Base-by-base conservation (phyloP, 164 flowering plant species). In the Paratinospora sagittata region DNA sequence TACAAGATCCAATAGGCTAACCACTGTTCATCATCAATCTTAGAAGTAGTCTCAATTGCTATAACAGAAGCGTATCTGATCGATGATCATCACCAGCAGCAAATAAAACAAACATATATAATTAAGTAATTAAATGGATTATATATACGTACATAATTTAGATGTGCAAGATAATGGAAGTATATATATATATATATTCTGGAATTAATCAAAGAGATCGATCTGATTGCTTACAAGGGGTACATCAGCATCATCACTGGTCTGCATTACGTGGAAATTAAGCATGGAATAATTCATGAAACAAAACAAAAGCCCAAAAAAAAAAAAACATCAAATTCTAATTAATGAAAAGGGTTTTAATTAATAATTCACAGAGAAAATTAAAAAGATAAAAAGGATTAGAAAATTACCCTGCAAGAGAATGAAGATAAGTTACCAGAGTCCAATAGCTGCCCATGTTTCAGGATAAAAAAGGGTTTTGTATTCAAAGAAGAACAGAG, bases 1-100 rank as follows among this genome's bases (percentile, higher is more conserved):
- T 95, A 95, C 7, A 92, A 34, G 72, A 95, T 95, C 99, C 99
- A 95, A 71, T 95, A 95, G 30, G 99, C 97, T 69, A 95, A 86
- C 99, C 99, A 95, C 76, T 95, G 99, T 74, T 95, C 91, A 76
- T 95, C 99, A 60, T 92, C 99, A 49, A 82, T 58, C 71, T 89
- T 95, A 3, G 93, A 78, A 11, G 96, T 71, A 82, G 87, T 91
- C 79, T 95, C 99, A 36, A 95, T 87, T 3, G 99, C 99, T 43
- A 85, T 49, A 26, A 95, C 86, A 3, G 99, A 92, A 3, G 99
- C 99, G 79, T 87, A 90, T 71, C 98, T 93, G 34, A 57, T n/a
- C 36, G 27, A 65, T 12, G 23, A n/a, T 27, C 9, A n/a, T 27
- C 45, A 12, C 16, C 9, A 24, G n/a, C 0, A 36, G 66, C 24